phyloP scores from a whole-genome alignment of 768 basidiomycete species.

The Tulasnella sp. region DNA sequence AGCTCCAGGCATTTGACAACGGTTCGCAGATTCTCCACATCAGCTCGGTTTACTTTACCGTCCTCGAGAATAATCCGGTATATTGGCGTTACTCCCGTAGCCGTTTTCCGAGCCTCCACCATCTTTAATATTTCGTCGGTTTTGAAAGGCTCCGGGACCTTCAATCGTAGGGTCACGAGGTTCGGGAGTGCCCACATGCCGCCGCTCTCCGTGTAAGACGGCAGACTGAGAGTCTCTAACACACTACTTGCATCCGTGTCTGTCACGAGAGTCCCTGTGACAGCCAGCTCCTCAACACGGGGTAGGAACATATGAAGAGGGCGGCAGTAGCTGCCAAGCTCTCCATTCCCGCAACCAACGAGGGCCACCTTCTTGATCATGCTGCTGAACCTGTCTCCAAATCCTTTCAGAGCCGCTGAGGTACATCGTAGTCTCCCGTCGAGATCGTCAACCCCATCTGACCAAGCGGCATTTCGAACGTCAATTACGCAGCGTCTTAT shows the following conservation, averaged over 20 bases:
- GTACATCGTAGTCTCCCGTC: not conserved
- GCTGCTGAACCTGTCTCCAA: not conserved
- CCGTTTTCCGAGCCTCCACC: not conserved
- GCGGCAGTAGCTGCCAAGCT: not conserved
- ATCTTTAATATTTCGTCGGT: not conserved
- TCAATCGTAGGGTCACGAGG: not conserved
- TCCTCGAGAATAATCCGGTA: not conserved
- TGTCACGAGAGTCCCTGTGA: not conserved
- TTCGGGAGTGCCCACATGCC: not conserved
- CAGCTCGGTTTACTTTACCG: not conserved
- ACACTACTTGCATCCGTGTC: not conserved
- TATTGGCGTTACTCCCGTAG: not conserved
- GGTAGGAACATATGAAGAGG: not conserved
- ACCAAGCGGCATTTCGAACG: not conserved
- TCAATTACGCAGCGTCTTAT: not conserved
- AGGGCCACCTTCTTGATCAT: not conserved
- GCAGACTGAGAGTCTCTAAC: not conserved
- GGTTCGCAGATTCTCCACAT: not conserved
- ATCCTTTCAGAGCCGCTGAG: not conserved
- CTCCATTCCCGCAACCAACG: not conserved
- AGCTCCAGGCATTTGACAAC: not conserved
- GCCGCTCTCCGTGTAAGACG: not conserved
- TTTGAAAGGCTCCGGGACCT: not conserved
- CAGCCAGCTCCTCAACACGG: not conserved
- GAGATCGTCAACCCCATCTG: not conserved